Conservation (phyloP, 805 yeast species). For the Starmerella stellata region DNA sequence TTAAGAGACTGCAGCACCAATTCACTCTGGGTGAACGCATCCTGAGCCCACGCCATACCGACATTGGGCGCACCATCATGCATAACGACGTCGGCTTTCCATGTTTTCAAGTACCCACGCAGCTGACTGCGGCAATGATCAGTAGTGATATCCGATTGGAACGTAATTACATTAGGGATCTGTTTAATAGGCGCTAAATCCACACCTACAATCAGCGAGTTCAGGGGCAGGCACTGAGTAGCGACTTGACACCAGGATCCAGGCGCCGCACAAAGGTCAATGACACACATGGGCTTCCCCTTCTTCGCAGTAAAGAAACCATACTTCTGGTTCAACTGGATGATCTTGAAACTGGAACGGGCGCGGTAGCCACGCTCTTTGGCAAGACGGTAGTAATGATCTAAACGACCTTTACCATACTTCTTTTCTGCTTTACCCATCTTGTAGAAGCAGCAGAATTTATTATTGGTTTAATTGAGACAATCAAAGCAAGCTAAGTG, state of each 20-base stretch:
- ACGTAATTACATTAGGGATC: slow-evolving; percentile 84
- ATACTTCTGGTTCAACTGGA: slow-evolving; percentile 89
- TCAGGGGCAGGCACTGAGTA: slow-evolving; percentile 75
- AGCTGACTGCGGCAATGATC: slow-evolving; percentile 91
- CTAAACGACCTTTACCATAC: slow-evolving; percentile 96
- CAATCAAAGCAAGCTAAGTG: no score
- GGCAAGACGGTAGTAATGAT: slow-evolving; percentile 87
- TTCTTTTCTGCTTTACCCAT: slow-evolving; percentile 92
- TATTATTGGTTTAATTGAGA: no score
- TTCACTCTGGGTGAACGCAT: slow-evolving; percentile 96
- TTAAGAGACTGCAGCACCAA: slow-evolving; percentile 83
- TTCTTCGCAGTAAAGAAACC: slow-evolving; percentile 90
- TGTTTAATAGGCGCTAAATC: slow-evolving; percentile 95
- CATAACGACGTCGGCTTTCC: slow-evolving; percentile 95
- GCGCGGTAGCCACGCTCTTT: slow-evolving; percentile 98
- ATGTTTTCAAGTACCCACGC: slow-evolving; percentile 90
- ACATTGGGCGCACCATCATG: slow-evolving; percentile 99
- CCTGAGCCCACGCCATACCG: slow-evolving; percentile 99
- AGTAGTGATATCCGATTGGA: slow-evolving; percentile 93
- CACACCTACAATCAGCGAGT: slow-evolving; percentile 92
- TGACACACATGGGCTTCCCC: slow-evolving; percentile 56
- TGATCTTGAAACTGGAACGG: slow-evolving; percentile 89
- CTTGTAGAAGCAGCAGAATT: no score
- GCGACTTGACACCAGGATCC: slow-evolving; percentile 99
- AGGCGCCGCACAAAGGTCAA: slow-evolving; percentile 97